A percentile compares a stretch with the other conserved stretches of the same genome.
Conservation (phyloP, 257 asterid genomes). For the Nicotiana benthamiana region DNA sequence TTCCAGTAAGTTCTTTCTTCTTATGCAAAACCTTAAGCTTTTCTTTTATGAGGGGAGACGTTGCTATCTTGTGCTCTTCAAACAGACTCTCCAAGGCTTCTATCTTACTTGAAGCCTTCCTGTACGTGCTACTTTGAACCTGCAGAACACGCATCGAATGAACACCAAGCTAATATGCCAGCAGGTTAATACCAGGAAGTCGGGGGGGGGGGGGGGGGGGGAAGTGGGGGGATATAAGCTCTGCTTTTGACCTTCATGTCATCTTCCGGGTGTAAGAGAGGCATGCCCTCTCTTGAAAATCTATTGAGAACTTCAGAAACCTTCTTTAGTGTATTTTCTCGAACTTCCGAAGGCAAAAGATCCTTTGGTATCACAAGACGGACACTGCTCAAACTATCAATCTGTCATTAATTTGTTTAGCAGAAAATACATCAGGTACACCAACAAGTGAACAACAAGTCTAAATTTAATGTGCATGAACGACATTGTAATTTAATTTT, state of each 20-base stretch:
- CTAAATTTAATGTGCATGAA: neutral
- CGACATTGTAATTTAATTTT: neutral
- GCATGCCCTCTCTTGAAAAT: constrained; percentile 72
- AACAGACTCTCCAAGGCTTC: constrained; percentile 90
- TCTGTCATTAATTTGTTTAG: constrained; percentile 31
- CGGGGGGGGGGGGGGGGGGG: neutral
- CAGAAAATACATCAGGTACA: constrained; percentile 2
- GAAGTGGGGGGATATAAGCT: neutral
- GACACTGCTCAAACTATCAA: constrained; percentile 65
- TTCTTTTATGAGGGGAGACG: constrained; percentile 78
- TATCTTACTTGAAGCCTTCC: constrained; percentile 67
- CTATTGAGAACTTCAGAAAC: constrained; percentile 69
- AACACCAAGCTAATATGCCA: constrained; percentile 1
- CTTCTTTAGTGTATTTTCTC: constrained; percentile 88
- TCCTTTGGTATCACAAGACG: constrained; percentile 80
- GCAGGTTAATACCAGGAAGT: neutral
- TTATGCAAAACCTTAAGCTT: constrained; percentile 71
- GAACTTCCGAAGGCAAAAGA: constrained; percentile 76
- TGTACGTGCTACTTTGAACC: constrained; percentile 85
- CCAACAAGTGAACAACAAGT: constrained; percentile 3
- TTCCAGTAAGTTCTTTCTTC: constrained; percentile 78
- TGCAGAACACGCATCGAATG: constrained; percentile 24
- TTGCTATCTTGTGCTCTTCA: constrained; percentile 77
- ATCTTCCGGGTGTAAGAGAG: constrained; percentile 86
- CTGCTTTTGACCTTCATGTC: constrained; percentile 75